Percentiles rank a stretch among this genome's conserved stretches.
These are phyloP conservation scores for Pterulicium gracile DNA, from an alignment of 1,284 basidiomycete species.

Conservation along the genomic window DNA sequence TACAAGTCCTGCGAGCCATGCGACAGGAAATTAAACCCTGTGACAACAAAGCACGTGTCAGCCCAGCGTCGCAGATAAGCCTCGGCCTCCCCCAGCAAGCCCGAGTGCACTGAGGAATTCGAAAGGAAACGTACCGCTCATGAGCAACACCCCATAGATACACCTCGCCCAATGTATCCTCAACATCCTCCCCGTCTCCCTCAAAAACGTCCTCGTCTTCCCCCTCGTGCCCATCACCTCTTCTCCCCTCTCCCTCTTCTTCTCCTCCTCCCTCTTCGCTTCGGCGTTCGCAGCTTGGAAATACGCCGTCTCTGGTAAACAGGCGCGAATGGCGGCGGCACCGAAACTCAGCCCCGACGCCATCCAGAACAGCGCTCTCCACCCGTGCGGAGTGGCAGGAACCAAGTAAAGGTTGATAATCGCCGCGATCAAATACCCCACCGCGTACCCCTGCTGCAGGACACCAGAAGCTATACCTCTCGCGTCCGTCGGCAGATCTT, in stretches of 20 bases:
- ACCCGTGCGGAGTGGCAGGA: constrained; percentile 34
- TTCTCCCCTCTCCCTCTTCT: constrained; percentile 16
- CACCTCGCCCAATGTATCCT: constrained; percentile 78
- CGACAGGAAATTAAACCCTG: constrained; percentile 88
- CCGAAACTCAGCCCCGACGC: constrained; percentile 64
- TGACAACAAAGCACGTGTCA: constrained; percentile 2
- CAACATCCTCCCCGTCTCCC: constrained; percentile 67
- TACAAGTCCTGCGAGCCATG: constrained; percentile 82
- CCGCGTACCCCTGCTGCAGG: constrained; percentile 53
- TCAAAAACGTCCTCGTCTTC: constrained; percentile 67
- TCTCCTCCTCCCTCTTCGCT: neutral
- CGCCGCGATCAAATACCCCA: constrained; percentile 51
- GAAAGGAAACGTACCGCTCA: constrained; percentile 48
- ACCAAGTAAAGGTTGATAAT: constrained; percentile 75
- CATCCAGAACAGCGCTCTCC: constrained; percentile 63
- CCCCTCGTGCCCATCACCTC: constrained; percentile 19
- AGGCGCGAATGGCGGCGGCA: constrained; percentile 60
- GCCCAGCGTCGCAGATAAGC: constrained; percentile 3
- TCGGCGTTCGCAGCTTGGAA: constrained; percentile 54
- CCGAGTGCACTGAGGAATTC: neutral
- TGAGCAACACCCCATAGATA: constrained; percentile 74
- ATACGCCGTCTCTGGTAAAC: constrained; percentile 74
- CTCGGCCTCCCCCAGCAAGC: too few species aligned
- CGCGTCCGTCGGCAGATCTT: constrained; percentile 10
- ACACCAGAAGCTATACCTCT: constrained; percentile 19